Evolutionary conservation across 768 basidiomycete genomes (phyloP).

Genomic region (Daedaleopsis nitida): DNA sequence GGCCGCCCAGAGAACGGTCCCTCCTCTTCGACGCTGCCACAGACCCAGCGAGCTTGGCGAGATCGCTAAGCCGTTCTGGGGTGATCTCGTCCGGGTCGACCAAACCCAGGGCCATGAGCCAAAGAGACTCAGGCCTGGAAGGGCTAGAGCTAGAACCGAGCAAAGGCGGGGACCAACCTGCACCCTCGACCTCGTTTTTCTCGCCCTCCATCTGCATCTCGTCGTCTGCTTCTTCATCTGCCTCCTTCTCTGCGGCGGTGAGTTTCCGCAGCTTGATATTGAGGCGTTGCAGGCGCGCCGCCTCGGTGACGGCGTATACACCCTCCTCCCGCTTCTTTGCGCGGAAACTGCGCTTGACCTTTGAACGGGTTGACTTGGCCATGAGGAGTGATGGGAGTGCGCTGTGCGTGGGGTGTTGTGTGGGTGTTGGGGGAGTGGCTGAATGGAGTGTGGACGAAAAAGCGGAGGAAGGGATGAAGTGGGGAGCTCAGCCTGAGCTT

Average conservation of each 20-base stretch:
- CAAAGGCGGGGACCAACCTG: constrained; percentile 59
- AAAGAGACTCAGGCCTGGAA: constrained; percentile 35
- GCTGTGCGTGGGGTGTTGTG: background rate
- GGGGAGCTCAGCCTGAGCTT: background rate
- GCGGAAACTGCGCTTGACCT: constrained; percentile 77
- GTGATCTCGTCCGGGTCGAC: constrained; percentile 61
- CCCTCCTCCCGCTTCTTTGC: constrained; percentile 74
- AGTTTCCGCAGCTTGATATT: constrained; percentile 61
- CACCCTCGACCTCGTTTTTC: constrained; percentile 31
- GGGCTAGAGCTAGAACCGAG: constrained; percentile 38
- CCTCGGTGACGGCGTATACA: constrained; percentile 75
- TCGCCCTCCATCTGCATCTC: constrained; percentile 28
- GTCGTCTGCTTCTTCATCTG: constrained; percentile 29
- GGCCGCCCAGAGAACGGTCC: background rate
- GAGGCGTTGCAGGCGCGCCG: constrained; percentile 74
- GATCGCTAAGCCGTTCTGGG: constrained; percentile 45
- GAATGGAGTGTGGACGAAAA: background rate
- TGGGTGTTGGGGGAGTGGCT: background rate
- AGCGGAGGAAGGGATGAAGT: background rate
- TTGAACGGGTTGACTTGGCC: constrained; percentile 85
- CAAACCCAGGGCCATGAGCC: constrained; percentile 42
- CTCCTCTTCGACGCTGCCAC: background rate
- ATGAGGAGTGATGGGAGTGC: constrained; percentile 38
- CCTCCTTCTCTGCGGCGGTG: constrained; percentile 36
- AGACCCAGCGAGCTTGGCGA: constrained; percentile 24